phyloP scores from a whole-genome alignment of 2,329 filamentous ascomycete species.

The Aspergillus fijiensis region DNA sequence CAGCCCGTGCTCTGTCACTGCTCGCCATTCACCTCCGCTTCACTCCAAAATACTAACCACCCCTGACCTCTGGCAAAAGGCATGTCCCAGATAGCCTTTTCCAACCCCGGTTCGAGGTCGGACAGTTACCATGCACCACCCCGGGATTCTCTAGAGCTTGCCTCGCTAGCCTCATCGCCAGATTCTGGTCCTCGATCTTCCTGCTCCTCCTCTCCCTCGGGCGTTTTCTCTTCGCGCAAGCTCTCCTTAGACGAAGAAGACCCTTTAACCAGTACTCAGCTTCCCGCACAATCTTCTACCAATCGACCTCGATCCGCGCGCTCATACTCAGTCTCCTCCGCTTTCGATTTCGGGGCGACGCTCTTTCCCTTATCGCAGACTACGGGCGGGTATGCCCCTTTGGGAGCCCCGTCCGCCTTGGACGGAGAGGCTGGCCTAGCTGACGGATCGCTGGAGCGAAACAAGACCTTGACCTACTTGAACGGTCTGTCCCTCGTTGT shows the following conservation, averaged over 20 bases:
- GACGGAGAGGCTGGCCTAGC: constrained; percentile 59
- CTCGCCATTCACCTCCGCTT: constrained; percentile 9
- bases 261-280: constrained; percentile 57
- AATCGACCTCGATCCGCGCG: constrained; percentile 55
- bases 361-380: constrained; percentile 90
- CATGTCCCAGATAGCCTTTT: constrained; percentile 37
- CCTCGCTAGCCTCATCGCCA: constrained; percentile 82
- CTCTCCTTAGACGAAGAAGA: constrained; percentile 87
- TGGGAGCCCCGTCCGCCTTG: constrained; percentile 70
- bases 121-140: constrained; percentile 50
- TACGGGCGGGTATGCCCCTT: constrained; percentile 75
- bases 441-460: constrained; percentile 84
- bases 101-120: constrained; percentile 29
- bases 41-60: background rate
- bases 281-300: constrained; percentile 55
- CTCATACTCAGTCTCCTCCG: constrained; percentile 86
- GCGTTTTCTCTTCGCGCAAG: constrained; percentile 86
- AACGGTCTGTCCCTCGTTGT: constrained; percentile 91
- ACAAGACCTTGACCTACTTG: constrained; percentile 92
- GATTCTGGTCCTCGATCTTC: constrained; percentile 64
- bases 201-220: constrained; percentile 73
- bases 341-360: constrained; percentile 92
- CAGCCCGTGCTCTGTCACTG: constrained; percentile 7
- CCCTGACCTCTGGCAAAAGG: constrained; percentile 6
- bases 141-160: constrained; percentile 94